Evolutionary conservation across 208 protist genomes (phyloP), one percentile per base, ranked within the genome.

Genomic region (Leishmania martiniquensis): DNA sequence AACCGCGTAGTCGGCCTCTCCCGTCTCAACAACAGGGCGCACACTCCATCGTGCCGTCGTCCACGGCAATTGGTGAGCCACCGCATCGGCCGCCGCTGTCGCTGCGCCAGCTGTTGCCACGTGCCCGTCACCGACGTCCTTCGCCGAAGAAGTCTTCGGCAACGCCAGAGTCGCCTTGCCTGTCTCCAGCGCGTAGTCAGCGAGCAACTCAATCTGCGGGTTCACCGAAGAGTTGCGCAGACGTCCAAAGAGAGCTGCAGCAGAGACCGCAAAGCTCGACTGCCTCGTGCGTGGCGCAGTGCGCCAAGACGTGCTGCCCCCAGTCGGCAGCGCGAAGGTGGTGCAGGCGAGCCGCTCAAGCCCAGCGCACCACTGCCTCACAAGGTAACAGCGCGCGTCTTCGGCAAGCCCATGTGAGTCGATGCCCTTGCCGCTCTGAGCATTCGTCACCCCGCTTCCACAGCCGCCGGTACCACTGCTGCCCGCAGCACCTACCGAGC

Each of bases 331-430:
- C 3, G 32, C 10, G 37, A 47, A 51, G 22, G 45, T 75, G 49
- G 57, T 62, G 9, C 42, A 25, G 17, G 70, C 77, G 2, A 81
- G 65, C 25, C 66, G 67, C 59, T 81, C 55, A 2, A 81, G 47
- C 15, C 77, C 77, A 9, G 20, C 69, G n/a, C 77, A 81, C 77
- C 77, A 81, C 20, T 17, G 59, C 59, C 68, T 15, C 45, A 72
- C 49, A 52, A 72, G 68, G 17, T 32, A 9, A 17, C 32, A n/a
- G 7, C 68, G 32, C 68, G 44, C 45, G 32, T 60, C 68, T 44
- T 37, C 37, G 34, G 62, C 34, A 67, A 67, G 17, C 34, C 37
- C 6, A 44, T 67, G 37, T 1, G 15, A 22, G 37, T 42, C n/a
- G 62, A 29, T 5, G 32, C 37, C 20, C 62, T 66, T 34, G 34